Evolutionary conservation across 2,329 filamentous ascomycete species (phyloP), one percentile per base, ranked within the genome.

Genomic region (Aspergillus niger): DNA sequence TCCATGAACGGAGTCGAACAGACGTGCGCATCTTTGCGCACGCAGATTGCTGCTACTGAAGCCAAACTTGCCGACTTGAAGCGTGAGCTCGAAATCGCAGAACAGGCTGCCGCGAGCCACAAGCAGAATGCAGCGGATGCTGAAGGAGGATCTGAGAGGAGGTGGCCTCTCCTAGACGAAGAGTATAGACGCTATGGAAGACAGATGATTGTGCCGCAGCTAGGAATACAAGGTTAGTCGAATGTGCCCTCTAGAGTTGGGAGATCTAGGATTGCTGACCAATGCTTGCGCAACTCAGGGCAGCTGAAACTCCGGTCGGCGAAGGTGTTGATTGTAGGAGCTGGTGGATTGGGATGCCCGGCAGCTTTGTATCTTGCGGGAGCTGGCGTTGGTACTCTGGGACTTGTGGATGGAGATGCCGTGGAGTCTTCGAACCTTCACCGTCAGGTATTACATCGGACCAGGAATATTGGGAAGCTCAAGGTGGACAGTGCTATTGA

Each of bases 361-460:
- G 92, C 95, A 11, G 91, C 93, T 0, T 85, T 91, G n/a, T 99
- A 99, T 72, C 85, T 99, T 1, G 91, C 92, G 8, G 94, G 92
- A 22, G 91, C 95, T 1, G 95, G 95, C 0, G 84, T 97, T 1
- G 92, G 93, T 8, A 90, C 83, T 0, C 77, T 99, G 17, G 93
- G 94, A 0, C 80, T 99, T 7, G 86, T 95, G 24, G 95, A 99
- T 72, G 92, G 90, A 3, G 95, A 99, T 76, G 82, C 82, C 0
- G 94, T 99, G 30, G 95, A 98, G 73, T 79, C 84, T 15, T 97
- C 92, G 28, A 99, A 99, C 72, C 82, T 99, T 13, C 95, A 98
- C 79, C 88, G 95, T 0, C 95, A 99, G 77, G 87, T 98, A 54
- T 85, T 92, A 32, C 94, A 99, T 74, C 83, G 84, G 2, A 90